Conservation (phyloP, 805 yeast genomes). For the Metschnikowia bowlesiae region DNA sequence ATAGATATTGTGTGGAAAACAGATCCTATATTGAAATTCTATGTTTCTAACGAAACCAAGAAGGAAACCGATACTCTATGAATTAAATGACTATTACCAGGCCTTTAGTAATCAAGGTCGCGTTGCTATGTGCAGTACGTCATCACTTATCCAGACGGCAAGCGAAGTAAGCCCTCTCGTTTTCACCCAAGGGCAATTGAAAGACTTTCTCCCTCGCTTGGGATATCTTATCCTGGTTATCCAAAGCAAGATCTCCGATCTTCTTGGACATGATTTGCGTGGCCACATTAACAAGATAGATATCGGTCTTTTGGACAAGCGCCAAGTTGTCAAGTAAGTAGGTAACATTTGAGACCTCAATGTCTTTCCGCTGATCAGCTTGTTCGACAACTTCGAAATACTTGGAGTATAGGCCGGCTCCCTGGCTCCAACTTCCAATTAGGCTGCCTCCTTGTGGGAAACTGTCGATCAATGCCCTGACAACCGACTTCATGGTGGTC, state of each 20-base stretch:
- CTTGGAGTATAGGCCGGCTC: slow-evolving; percentile 54
- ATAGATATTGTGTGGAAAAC: slow-evolving; percentile 6
- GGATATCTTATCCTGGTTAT: slow-evolving; percentile 13
- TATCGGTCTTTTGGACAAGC: slow-evolving; percentile 24
- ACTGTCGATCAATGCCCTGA: slow-evolving; percentile 34
- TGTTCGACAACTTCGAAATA: slow-evolving; percentile 35
- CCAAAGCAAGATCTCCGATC: slow-evolving; percentile 40
- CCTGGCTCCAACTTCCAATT: slow-evolving; percentile 49
- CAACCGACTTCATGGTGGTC: slow-evolving; percentile 28
- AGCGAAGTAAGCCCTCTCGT: slow-evolving; percentile 37
- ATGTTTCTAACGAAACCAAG: background rate
- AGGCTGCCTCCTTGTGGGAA: slow-evolving; percentile 41
- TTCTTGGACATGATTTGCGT: slow-evolving; percentile 49
- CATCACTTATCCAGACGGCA: slow-evolving; percentile 1
- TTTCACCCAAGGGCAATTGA: slow-evolving; percentile 42
- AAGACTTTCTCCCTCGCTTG: slow-evolving; percentile 30
- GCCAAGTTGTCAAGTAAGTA: slow-evolving; percentile 46
- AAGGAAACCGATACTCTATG: background rate
- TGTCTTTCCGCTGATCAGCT: slow-evolving; percentile 11
- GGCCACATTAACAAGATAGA: slow-evolving; percentile 34
- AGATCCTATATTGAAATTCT: background rate
- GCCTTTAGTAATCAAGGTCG: slow-evolving; percentile 1
- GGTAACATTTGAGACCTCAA: slow-evolving; percentile 24
- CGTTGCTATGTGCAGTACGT: slow-evolving; percentile 1
- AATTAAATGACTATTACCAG: background rate